These are phyloP conservation scores for Wickerhamiella parazyma DNA, from an alignment of 805 yeast genomes.

Conservation along the genomic window DNA sequence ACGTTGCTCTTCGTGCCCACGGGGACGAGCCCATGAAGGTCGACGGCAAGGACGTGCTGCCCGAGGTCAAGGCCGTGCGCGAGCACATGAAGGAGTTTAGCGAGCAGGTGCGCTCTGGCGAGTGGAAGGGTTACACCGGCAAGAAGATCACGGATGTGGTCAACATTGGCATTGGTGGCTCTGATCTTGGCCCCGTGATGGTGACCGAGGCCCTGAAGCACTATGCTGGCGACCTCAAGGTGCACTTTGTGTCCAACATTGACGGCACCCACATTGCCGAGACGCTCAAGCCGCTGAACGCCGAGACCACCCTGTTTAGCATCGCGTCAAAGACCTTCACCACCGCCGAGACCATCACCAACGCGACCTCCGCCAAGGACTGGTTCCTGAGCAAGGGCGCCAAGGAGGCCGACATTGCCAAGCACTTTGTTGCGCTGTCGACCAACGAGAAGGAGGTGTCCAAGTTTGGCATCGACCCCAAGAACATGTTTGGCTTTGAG, in stretches of 20 bases:
- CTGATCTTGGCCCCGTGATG: conserved; percentile 98
- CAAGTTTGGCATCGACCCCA: conserved; percentile 93
- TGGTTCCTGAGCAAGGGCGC: conserved; percentile 78
- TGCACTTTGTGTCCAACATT: conserved; percentile 93
- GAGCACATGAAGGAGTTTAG: conserved; percentile 96
- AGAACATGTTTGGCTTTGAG: conserved; percentile 97
- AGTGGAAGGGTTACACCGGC: conserved; percentile 95
- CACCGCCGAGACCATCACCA: conserved; percentile 95
- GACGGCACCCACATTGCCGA: conserved; percentile 98
- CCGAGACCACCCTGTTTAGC: conserved; percentile 77
- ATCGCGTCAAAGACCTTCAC: conserved; percentile 97
- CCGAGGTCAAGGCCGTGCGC: conserved; percentile 82
- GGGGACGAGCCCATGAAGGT: conserved; percentile 71
- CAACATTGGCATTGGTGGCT: conserved; percentile 98
- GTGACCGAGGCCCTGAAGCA: conserved; percentile 95
- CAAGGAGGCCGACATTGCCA: conserved; percentile 64
- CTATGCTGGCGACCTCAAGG: conserved; percentile 58
- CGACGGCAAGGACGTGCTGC: conserved; percentile 79
- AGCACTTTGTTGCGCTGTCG: conserved; percentile 94
- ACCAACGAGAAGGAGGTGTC: conserved; percentile 85
- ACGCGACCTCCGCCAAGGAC: conserved; percentile 85
- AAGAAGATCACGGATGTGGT: conserved; percentile 86
- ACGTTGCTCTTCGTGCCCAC: conserved; percentile 92
- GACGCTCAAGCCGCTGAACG: conserved; percentile 58
- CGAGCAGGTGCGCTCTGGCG: conserved; percentile 77